These are phyloP conservation scores for Schizochytrium sp. DNA, from an alignment of 108 stramenopile species.

Conservation along the genomic window DNA sequence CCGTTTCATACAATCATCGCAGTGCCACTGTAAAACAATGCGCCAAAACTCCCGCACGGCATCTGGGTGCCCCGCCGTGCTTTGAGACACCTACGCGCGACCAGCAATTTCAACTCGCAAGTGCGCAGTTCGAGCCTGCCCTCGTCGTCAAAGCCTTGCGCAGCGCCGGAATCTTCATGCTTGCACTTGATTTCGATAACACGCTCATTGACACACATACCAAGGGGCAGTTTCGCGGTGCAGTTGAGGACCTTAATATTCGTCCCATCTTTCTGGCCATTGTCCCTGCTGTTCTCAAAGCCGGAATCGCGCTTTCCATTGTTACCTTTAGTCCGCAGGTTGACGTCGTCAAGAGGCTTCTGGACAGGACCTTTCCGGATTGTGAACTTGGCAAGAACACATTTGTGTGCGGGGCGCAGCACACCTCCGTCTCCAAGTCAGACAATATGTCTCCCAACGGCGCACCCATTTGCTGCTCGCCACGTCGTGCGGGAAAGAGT, in stretches of 20 bases:
- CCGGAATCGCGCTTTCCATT: background rate
- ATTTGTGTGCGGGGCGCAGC: background rate
- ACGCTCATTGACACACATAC: background rate
- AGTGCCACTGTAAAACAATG: background rate
- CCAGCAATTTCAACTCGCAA: background rate
- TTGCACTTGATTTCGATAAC: background rate
- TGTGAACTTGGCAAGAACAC: background rate
- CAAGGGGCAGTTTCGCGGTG: background rate
- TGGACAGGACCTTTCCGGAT: background rate
- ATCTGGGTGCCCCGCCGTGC: background rate
- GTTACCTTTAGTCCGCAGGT: background rate
- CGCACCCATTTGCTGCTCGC: background rate
- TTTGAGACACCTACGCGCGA: background rate
- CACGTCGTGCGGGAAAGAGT: background rate
- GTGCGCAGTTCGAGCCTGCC: background rate
- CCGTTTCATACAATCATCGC: background rate
- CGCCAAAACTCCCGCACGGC: background rate
- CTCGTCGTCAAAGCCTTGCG: background rate
- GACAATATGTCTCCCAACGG: background rate
- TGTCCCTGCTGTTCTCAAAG: background rate
- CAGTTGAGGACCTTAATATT: background rate
- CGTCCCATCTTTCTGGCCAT: background rate
- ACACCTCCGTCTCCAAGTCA: background rate
- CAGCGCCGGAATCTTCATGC: background rate
- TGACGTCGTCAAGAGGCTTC: background rate